Evolutionary conservation across 2,329 filamentous ascomycete genomes (phyloP).

Genomic region (Penicillium psychrosexuale): DNA sequence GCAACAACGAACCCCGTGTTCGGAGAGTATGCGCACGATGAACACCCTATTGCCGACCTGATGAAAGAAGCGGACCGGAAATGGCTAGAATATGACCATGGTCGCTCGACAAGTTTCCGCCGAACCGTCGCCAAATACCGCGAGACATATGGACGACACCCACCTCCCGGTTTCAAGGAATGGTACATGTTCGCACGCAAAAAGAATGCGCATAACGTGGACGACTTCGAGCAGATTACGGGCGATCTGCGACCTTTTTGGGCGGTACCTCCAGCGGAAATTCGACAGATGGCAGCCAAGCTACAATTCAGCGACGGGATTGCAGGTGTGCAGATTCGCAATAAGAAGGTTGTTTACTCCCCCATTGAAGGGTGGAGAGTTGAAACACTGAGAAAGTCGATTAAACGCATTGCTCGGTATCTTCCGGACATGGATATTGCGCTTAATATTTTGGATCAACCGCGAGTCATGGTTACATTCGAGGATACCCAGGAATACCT

Average conservation of each 20-base stretch:
- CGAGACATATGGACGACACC: slow-evolving; percentile 38
- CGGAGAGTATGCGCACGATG: slow-evolving; percentile 11
- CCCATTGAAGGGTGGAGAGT: slow-evolving; percentile 43
- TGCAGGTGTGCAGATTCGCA: slow-evolving; percentile 34
- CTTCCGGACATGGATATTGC: slow-evolving; percentile 66
- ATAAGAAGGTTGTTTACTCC: slow-evolving; percentile 33
- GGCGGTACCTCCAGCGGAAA: slow-evolving; percentile 32
- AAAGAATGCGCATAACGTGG: slow-evolving; percentile 36
- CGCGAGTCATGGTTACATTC: slow-evolving; percentile 59
- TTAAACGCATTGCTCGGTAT: slow-evolving; percentile 52
- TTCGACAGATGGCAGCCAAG: slow-evolving; percentile 34
- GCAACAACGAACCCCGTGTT: slow-evolving; percentile 3
- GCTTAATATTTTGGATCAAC: slow-evolving; percentile 63
- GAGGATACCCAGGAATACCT: slow-evolving; percentile 55
- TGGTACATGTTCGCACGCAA: slow-evolving; percentile 42
- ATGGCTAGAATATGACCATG: slow-evolving; percentile 32
- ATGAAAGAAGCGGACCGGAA: slow-evolving; percentile 37
- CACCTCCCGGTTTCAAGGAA: slow-evolving; percentile 40
- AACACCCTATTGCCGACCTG: slow-evolving; percentile 32
- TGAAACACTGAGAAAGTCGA: slow-evolving; percentile 44
- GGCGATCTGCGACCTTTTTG: slow-evolving; percentile 40
- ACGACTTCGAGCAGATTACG: slow-evolving; percentile 40
- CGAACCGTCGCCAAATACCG: slow-evolving; percentile 41
- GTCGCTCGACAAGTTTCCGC: slow-evolving; percentile 36
- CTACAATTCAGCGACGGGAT: slow-evolving; percentile 32